Base-by-base conservation (phyloP, 768 basidiomycete genomes). In the Dioszegia aurantiaca region DNA sequence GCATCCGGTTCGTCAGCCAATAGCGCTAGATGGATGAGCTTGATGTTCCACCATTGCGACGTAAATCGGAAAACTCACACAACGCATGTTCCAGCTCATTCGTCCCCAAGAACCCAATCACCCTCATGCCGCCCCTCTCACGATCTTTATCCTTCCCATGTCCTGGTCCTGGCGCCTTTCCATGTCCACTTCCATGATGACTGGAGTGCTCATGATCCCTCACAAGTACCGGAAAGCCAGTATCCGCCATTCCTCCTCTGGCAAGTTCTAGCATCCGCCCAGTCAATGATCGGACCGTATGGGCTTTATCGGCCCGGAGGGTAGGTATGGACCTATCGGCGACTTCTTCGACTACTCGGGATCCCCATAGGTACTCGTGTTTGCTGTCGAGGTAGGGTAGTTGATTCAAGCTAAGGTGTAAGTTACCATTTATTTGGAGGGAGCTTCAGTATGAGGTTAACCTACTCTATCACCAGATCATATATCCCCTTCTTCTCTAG, bases 61-160 rank as follows among this genome's bases (percentile, higher is more conserved):
- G 46, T 26, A 19, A 11, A 11, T 2, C 3, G 19, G 16, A 24
- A 42, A 2, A 81, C 85, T 54, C 75, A 90, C 88, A 83, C 3
- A 99, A 79, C 4, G 90, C 92, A 76, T 98, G 91, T 69, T 95
- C 91, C 14, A 99, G 83, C 77, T 99, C 95, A 67, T 87, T 93
- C 27, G 85, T 83, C 0, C 91, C 90, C 59, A 98, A 87, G 73
- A 93, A 93, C 6, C 92, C 95, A 36, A 89, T 82, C 81, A 95
- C 82, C 37, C 89, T 82, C 67, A 81, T 23, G 49, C 46, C 36
- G 24, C 55, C 27, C 54, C 64, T n/a, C 5, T 56, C 23, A 5
- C 37, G 24, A 28, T 46, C 54, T 55, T 16, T 61, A 60, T 28
- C 40, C 49, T 21, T 17, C 40, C 42, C 92, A 75, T 97, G 90